Evolutionary conservation across 2,329 filamentous ascomycete species (phyloP), one percentile per base, ranked within the genome.

Genomic region (Macrophomina tecta): DNA sequence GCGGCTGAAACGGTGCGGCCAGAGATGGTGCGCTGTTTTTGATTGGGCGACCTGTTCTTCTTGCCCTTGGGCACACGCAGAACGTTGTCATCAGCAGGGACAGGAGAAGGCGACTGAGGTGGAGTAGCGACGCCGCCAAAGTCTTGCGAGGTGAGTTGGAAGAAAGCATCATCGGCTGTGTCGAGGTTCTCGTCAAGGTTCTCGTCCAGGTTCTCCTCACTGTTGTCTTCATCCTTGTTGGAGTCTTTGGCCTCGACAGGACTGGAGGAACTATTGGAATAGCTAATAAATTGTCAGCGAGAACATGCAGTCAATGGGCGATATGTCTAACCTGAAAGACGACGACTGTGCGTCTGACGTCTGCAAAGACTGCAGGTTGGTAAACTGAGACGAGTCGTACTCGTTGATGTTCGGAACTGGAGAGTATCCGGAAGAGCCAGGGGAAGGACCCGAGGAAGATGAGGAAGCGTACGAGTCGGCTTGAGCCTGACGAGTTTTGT

Each of bases 401-500:
- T 66, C 65, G 55, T 66, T 53, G 49, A 66, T 45, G 36, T 63
- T 66, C n/a, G 49, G 58, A 46, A 60, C 60, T 16, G 49, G 66
- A 23, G 66, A 67, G 46, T 56, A 67, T 16, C 52, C 60, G 28
- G 60, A 64, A 45, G 66, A 67, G n/a, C 51, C 60, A 28, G 60
- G 66, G 5, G 66, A 67, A 38, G 61, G 28, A 40, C 55, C 63
- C 12, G 63, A 65, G 8, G 77, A 78, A 30, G 67, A 68, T 9
- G 77, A 77, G 0, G 76, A 77, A 5, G 72, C 69, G 7, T 77
- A 79, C 0, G 76, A 75, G n/a, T 74, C 69, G 28, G 73, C 73
- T 5, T 74, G 77, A 18, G 70, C 75, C 51, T 63, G 63, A 52
- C 87, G 82, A 49, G 86, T 85, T 71, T 82, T 82, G 63, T 76